These are phyloP conservation scores for Saraca asoca DNA, from an alignment of 331 rosid genomes.

Conservation along the genomic window DNA sequence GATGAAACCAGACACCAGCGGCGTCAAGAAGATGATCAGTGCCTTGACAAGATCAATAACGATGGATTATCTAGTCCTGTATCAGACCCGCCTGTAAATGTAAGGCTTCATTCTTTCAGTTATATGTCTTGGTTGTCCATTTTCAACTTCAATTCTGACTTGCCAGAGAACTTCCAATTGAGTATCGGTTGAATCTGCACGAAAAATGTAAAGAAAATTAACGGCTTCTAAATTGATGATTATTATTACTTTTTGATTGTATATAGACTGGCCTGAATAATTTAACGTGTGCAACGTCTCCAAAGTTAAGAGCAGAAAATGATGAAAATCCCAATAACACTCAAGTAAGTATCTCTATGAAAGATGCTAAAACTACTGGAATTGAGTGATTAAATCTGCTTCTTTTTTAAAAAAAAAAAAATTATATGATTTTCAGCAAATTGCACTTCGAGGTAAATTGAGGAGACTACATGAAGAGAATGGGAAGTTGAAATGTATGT, in stretches of 20 bases:
- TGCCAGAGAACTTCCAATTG: neutral
- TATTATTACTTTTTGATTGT: neutral
- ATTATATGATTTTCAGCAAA: conserved; percentile 20
- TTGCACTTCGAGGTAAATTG: conserved; percentile 34
- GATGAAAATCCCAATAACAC: conserved; percentile 16
- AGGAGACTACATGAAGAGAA: conserved; percentile 48
- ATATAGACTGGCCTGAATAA: conserved; percentile 44
- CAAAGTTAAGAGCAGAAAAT: neutral
- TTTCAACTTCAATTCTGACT: neutral
- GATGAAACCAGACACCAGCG: no score
- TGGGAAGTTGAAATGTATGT: conserved; percentile 32
- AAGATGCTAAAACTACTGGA: neutral
- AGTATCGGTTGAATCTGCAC: neutral
- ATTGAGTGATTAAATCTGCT: neutral
- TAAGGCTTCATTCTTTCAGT: conserved; percentile 19
- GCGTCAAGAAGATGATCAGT: neutral
- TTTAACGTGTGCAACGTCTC: conserved; percentile 31
- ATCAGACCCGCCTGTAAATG: conserved; percentile 32
- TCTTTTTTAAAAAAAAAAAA: neutral
- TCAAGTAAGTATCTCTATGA: conserved; percentile 31
- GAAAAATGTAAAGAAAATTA: no score
- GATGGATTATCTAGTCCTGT: conserved; percentile 17
- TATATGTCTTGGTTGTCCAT: neutral
- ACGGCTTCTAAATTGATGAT: neutral
- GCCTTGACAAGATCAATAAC: neutral